Percentiles rank a stretch among this genome's conserved stretches.
phyloP scores from a whole-genome alignment of 192 early-diverging fungal genomes.

The Coemansia interrupta region DNA sequence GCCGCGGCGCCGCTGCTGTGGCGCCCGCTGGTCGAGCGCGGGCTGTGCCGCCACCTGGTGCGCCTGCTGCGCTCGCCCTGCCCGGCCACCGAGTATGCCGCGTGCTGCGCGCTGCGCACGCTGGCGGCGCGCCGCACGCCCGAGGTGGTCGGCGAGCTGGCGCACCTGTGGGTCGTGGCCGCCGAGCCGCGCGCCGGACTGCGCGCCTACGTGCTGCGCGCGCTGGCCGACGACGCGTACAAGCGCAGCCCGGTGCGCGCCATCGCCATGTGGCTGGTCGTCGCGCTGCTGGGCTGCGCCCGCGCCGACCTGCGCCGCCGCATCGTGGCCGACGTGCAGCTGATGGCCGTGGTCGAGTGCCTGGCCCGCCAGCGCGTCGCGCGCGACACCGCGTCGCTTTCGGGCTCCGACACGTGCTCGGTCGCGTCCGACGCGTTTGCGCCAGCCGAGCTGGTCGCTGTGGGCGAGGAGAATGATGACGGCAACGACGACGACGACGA shows the following conservation, averaged over 20 bases:
- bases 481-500: constrained; percentile 5
- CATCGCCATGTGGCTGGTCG: constrained; percentile 28
- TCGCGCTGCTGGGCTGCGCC: constrained; percentile 24
- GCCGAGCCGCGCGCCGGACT: constrained; percentile 19
- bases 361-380: constrained; percentile 10
- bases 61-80: constrained; percentile 11
- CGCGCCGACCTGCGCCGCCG: constrained; percentile 13
- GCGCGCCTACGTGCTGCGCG: constrained; percentile 15
- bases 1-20: constrained; percentile 28
- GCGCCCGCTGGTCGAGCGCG: constrained; percentile 28
- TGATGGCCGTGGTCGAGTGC: constrained; percentile 29
- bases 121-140: constrained; percentile 16
- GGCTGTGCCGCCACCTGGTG: constrained; percentile 19
- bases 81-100: constrained; percentile 23
- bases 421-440: constrained; percentile 8
- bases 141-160: constrained; percentile 35
- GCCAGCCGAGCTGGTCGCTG: constrained; percentile 3
- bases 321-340: constrained; percentile 18
- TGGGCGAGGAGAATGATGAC: not conserved
- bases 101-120: constrained; percentile 29
- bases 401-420: constrained; percentile 3
- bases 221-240: constrained; percentile 19
- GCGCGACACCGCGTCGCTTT: not conserved
- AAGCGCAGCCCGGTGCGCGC: constrained; percentile 22
- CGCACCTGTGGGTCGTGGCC: constrained; percentile 22